phyloP scores from a whole-genome alignment of 345 rosid genomes.

The Turritis glabra region DNA sequence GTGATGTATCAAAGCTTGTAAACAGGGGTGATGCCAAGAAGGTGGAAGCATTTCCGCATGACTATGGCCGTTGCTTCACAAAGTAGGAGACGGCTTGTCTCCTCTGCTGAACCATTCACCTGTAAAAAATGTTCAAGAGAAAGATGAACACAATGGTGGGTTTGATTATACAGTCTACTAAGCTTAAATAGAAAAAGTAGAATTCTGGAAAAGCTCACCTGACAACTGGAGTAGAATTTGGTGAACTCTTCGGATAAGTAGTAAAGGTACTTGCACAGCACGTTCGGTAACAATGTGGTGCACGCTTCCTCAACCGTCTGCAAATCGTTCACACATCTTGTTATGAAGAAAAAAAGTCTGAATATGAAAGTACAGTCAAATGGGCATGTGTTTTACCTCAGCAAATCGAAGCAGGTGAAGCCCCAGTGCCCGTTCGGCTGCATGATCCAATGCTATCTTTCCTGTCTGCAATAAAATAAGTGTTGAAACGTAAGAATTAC shows the following conservation, averaged over 20 bases:
- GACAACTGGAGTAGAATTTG: conserved; percentile 71
- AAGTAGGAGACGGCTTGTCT: conserved; percentile 66
- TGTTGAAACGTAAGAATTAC: not conserved
- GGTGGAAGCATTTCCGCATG: conserved; percentile 75
- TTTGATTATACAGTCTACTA: not conserved
- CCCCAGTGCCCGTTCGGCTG: conserved; percentile 64
- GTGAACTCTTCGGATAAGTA: conserved; percentile 66
- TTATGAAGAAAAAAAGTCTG: not conserved
- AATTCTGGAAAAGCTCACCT: conserved; percentile 39
- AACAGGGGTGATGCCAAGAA: conserved; percentile 72
- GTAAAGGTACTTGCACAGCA: conserved; percentile 74
- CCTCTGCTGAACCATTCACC: conserved; percentile 78
- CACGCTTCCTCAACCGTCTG: conserved; percentile 82
- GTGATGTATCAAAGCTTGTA: conserved; percentile 56
- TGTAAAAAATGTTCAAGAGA: conserved; percentile 19
- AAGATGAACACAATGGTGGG: not conserved
- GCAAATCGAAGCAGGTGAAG: conserved; percentile 73
- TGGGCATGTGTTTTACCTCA: conserved; percentile 46
- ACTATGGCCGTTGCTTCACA: conserved; percentile 83
- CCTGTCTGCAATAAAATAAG: conserved; percentile 44
- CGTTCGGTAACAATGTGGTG: conserved; percentile 59
- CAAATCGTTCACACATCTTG: not conserved
- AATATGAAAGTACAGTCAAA: not conserved
- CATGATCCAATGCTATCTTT: conserved; percentile 49
- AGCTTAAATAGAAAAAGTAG: not conserved